Evolutionary conservation across 306 rosid genomes (phyloP), one percentile per base, ranked within the genome.

Genomic region (Rubus parviflorus): DNA sequence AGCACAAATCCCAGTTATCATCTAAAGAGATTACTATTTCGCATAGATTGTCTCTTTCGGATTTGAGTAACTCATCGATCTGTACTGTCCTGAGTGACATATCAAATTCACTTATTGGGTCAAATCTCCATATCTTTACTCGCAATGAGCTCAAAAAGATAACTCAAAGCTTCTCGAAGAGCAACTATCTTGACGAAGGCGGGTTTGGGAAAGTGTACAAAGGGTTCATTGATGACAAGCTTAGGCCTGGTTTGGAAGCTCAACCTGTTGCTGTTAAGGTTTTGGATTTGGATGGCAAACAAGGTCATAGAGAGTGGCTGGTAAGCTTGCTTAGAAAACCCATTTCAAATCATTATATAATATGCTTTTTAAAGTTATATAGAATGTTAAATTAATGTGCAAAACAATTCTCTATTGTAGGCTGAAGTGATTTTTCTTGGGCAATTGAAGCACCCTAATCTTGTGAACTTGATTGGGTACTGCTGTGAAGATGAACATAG

Each of bases 301-400:
- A 95, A 81, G 99, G 99, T 9, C 99, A 95, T 52, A 82, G 93
- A 75, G 99, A 95, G 88, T 95, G 98, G 98, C 83, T 95, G 97
- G 98, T 92, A 82, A 84, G 89, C 30, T 41, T 70, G 22, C 9
- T 25, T 41, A 15, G 6, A 5, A 38, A 38, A 4, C 8, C 4
- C 46, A 74, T 65, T 48, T 77, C 25, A 20, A 20, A 45, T 30
- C 63, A 73, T 5, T 2, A n/a, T 71, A 47, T 56, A 23, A 14
- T 20, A 66, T 45, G 57, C 30, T 45, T 25, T n/a, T n/a, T 2
- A 9, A 9, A 6, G 78, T 22, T 38, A 58, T 65, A 54, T 20
- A 70, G 65, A 58, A 65, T 73, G 22, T 60, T 42, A 42, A 30
- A 64, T 14, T 10, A 4, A 41, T 42, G 20, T 11, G 7, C 23